Base-by-base conservation (phyloP, 2,329 filamentous ascomycete genomes). In the Clonostachys sp. region DNA sequence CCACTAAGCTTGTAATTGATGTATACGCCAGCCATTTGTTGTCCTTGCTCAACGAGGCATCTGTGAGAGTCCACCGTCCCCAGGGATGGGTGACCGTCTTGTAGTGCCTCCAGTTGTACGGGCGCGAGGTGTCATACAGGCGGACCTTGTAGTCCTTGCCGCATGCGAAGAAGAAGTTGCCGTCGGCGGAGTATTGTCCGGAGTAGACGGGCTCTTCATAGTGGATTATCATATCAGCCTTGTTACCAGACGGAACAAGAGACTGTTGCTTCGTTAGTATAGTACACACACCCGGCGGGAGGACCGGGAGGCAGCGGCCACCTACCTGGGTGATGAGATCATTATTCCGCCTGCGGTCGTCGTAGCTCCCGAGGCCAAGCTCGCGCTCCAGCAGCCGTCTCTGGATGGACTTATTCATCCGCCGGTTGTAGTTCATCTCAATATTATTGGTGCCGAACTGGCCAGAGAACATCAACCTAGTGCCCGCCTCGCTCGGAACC, bases 71-170 rank as follows among this genome's bases (percentile, higher is more conserved):
- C 94, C 94, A 99, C 57, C 89, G 86, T 3, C 91, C 94, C 54
- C 84, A 88, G 1, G 90, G 90, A 64, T 94, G 96, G 30, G 76
- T 72, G 6, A 91, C 89, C 0, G 88, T 92, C 70, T 92, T 97
- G 74, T 96, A 96, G 65, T 96, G 91, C 62, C 86, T 87, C 94
- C 94, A 99, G 54, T 91, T 81, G 66, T 94, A 95, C 1, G 92
- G 91, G 57, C 96, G 96, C 2, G 89, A 91, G 0, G 94, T 97
- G 64, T 97, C 92, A 67, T 97, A 99, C 89, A 99, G 91, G 46
- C 91, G 86, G 10, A 99, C 91, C 56, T 84, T 87, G 70, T 96
- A 96, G 66, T 97, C 91, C 65, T 96, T 90, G 10, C 87, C 87
- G 59, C 88, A 94, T 6, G 87, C 85, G 62, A 92, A 97, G 72